A percentile compares a stretch with the other conserved stretches of the same genome.
Evolutionary conservation across 192 early-diverging fungal genomes (phyloP).

Genomic region (Coemansia sp.): DNA sequence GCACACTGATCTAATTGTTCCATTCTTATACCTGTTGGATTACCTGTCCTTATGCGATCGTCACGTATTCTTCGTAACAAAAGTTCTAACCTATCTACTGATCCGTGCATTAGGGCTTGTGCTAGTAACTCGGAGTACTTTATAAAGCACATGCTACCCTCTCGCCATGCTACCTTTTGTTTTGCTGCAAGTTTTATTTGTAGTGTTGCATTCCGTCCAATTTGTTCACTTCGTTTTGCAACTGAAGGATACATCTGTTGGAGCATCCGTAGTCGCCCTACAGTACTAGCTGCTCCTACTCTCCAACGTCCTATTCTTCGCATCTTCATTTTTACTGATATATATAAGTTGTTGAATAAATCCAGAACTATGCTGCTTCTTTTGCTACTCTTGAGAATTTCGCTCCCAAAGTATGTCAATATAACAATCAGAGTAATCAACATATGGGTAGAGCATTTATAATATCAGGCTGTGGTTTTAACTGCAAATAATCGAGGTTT

Average conservation of each 20-base stretch:
- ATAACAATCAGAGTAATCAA: background rate
- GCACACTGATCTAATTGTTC: slow-evolving; percentile 18
- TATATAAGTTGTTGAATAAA: background rate
- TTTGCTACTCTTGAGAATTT: background rate
- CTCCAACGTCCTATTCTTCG: background rate
- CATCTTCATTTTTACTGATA: background rate
- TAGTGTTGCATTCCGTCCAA: background rate
- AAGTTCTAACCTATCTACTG: slow-evolving; percentile 6
- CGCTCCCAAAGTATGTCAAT: background rate
- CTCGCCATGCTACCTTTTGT: background rate
- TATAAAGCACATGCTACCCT: background rate
- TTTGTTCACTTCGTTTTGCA: background rate
- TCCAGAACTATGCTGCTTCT: background rate
- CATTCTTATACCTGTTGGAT: slow-evolving; percentile 12
- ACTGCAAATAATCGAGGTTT: background rate
- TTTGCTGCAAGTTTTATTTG: background rate
- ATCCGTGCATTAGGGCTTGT: slow-evolving; percentile 10
- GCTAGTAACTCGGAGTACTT: slow-evolving; percentile 13
- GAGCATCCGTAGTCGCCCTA: background rate
- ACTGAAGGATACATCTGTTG: background rate
- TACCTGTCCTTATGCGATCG: slow-evolving; percentile 10
- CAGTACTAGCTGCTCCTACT: background rate
- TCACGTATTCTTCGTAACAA: slow-evolving; percentile 22
- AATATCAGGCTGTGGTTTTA: background rate
- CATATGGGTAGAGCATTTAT: background rate